Evolutionary conservation across 169 alveolate species (phyloP), one percentile per base, ranked within the genome.

Genomic region (Haemoproteus tartakovskyi): DNA sequence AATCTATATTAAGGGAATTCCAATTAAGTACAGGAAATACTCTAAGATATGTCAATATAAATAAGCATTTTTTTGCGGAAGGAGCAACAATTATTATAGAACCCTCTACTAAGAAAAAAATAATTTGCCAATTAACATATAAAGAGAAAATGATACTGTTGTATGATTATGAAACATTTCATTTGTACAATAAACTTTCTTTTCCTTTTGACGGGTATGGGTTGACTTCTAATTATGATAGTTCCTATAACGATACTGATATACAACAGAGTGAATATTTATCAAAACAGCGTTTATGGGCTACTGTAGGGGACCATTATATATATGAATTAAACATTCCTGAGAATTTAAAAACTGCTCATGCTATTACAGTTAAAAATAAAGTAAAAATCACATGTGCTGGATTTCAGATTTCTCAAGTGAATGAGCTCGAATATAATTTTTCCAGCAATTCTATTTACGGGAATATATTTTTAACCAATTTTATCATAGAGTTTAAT

Each of bases 371-470:
- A 12, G 27, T 79, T 37, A 38, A 14, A 8, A 63, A 19, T 5
- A 63, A 62, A 18, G 24, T 22, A 40, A 38, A 78, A 57, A 60
- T 86, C 0, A 86, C 62, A 3, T 62, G 85, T 26, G 86, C 79
- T 29, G 88, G 88, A 12, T 43, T 56, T 29, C 12, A 21, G 1
- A 57, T 86, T 2, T 16, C 21, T 4, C 51, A 61, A 5, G 80
- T 67, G 54, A 86, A 86, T 43, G 91, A 86, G 47, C 18, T 86
- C 56, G 91, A 86, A 37, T 86, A 74, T 62, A 60, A 70, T 64
- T 51, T n/a, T n/a, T 21, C 46, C 12, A 22, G 74, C 5, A 59
- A 63, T 22, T 60, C 87, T 2, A 78, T 86, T 14, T 80, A 46
- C 30, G 87, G 54, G 16, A 86, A 86, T 74, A 22, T 86, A n/a